phyloP scores from a whole-genome alignment of 2,329 filamentous ascomycete genomes.

The Microcyclosporella mali region DNA sequence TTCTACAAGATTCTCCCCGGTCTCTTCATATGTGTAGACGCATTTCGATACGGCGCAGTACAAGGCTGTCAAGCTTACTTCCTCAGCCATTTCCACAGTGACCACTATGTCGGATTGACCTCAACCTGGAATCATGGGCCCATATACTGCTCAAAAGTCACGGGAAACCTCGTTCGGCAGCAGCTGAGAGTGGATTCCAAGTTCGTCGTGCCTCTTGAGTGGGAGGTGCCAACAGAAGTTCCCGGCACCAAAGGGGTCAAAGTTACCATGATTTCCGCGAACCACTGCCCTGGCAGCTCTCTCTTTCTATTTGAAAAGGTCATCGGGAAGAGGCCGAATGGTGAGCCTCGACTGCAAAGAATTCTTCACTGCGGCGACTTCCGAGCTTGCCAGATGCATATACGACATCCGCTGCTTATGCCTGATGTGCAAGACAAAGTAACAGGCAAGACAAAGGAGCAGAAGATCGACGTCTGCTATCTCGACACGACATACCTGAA shows the following conservation, averaged over 20 bases:
- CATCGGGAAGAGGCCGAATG: conserved; percentile 53
- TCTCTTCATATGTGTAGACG: conserved; percentile 88
- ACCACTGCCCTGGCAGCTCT: conserved; percentile 93
- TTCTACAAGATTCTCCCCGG: conserved; percentile 98
- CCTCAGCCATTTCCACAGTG: conserved; percentile 94
- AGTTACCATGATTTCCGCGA: conserved; percentile 93
- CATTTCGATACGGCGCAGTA: conserved; percentile 90
- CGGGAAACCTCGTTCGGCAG: conserved; percentile 78
- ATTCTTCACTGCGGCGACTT: conserved; percentile 96
- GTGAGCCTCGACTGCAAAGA: conserved; percentile 57
- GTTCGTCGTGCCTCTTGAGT: conserved; percentile 79
- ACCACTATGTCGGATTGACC: conserved; percentile 90
- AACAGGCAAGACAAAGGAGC: conserved; percentile 66
- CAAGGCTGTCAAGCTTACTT: conserved; percentile 92
- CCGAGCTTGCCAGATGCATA: conserved; percentile 76
- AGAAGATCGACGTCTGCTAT: conserved; percentile 92
- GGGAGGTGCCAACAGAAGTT: conserved; percentile 71
- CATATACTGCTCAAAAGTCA: conserved; percentile 93
- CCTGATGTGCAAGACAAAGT: conserved; percentile 66
- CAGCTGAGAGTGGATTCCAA: conserved; percentile 80
- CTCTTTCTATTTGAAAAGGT: conserved; percentile 86
- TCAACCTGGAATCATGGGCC: conserved; percentile 86
- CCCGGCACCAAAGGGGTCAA: conserved; percentile 74
- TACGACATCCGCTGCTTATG: conserved; percentile 72
- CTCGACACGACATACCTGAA: conserved; percentile 96